Evolutionary conservation across 2,329 filamentous ascomycete species (phyloP), one percentile per base, ranked within the genome.

Genomic region (Monosporascus sp.): DNA sequence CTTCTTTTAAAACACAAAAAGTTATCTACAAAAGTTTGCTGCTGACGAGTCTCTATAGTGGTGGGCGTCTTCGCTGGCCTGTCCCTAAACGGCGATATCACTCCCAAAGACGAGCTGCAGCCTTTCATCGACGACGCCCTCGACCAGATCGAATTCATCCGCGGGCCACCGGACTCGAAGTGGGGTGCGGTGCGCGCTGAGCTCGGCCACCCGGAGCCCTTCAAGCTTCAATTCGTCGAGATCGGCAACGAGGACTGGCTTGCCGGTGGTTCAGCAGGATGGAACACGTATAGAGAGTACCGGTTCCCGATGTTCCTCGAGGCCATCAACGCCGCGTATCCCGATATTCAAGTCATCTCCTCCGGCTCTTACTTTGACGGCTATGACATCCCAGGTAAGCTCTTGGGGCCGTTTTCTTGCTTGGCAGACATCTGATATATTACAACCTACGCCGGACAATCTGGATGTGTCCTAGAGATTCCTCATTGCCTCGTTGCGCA

Each of bases 231-330:
- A 11, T 85, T 80, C 59, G 80, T 88, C 51, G 85, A 88, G 67
- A 70, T 88, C 44, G 85, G 86, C 54, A 88, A 88, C 64, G 85
- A 88, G 64, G 85, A 88, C 60, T 81, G 80, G 72, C 76, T 86
- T 4, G 76, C 74, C 26, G 74, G 75, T 3, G 78, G 76, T 5
- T 71, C 74, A 2, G 61, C 63, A 0, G 74, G 78, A 5, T 78
- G 73, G 65, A 67, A 74, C 2, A 74, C 77, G 6, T 79, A 77
- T 61, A 73, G 76, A 49, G 75, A 80, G 54, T 79, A 79, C 59
- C 78, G 84, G 4, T 85, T 86, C 64, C 72, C 75, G 5, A 70
- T 76, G 60, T 85, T 87, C 68, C 74, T 84, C 56, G 67, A 83
- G 40, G 84, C 82, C 17, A 82, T 87, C 68, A 75, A 72, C 45